These are phyloP conservation scores for Naganishia sp. DNA, from an alignment of 1,284 basidiomycete species.

Conservation along the genomic window DNA sequence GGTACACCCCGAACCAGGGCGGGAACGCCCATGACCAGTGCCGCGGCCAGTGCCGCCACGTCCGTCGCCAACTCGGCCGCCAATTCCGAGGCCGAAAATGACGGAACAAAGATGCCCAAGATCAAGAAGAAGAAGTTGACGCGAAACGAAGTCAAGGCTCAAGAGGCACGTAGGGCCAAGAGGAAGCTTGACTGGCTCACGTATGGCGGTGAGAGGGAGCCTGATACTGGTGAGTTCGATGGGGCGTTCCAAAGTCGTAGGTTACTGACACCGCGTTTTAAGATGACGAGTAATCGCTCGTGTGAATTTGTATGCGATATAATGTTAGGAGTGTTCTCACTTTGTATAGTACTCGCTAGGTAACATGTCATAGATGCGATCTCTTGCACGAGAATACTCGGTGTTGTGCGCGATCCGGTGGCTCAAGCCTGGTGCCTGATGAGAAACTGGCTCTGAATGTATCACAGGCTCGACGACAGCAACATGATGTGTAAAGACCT, in stretches of 20 bases:
- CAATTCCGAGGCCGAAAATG: conserved; percentile 53
- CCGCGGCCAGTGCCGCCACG: conserved; percentile 48
- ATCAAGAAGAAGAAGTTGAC: conserved; percentile 83
- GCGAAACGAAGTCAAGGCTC: conserved; percentile 84
- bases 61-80: conserved; percentile 52
- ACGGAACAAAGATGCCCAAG: conserved; percentile 49
- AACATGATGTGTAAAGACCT: no score
- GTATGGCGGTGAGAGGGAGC: conserved; percentile 64
- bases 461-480: no score
- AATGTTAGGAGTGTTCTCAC: not conserved
- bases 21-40: conserved; percentile 48
- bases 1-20: conserved; percentile 47
- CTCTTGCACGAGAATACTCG: not conserved
- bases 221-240: conserved; percentile 46
- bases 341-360: conserved; percentile 4
- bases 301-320: not conserved
- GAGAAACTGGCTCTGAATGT: no score
- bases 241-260: not conserved
- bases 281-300: conserved; percentile 15
- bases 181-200: conserved; percentile 82
- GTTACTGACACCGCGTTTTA: not conserved
- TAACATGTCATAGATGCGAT: conserved; percentile 10
- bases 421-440: not conserved
- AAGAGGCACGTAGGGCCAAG: conserved; percentile 75
- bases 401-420: not conserved